phyloP scores from a whole-genome alignment of 2,329 filamentous ascomycete genomes.

The Magnaporthales sp. region DNA sequence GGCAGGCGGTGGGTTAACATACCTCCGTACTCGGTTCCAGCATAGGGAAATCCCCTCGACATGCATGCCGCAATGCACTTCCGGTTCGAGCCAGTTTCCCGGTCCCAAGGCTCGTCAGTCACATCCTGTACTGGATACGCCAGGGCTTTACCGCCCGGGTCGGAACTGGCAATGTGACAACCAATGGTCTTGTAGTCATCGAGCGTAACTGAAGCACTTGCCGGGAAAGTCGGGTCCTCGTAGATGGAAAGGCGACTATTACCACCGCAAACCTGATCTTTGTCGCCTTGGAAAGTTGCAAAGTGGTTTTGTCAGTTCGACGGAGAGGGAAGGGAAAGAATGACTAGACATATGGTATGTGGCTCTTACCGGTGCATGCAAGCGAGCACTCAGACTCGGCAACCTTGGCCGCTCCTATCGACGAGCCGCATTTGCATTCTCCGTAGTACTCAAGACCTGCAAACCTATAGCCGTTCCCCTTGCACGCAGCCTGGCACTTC shows the following conservation, averaged over 20 bases:
- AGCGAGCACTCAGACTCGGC: slow-evolving; percentile 47
- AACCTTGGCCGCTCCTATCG: slow-evolving; percentile 42
- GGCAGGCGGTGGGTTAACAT: too few relatives aligned
- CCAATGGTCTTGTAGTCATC: slow-evolving; percentile 50
- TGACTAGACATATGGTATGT: neutral
- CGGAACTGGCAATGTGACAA: slow-evolving; percentile 44
- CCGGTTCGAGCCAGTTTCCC: slow-evolving; percentile 29
- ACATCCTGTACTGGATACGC: slow-evolving; percentile 31
- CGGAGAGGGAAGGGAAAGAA: neutral
- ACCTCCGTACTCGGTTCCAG: slow-evolving; percentile 35
- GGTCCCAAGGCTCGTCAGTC: slow-evolving; percentile 11
- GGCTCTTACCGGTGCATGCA: slow-evolving; percentile 35
- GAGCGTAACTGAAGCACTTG: slow-evolving; percentile 34
- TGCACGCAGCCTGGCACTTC: slow-evolving; percentile 38
- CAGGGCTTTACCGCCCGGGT: slow-evolving; percentile 31
- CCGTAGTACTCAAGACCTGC: slow-evolving; percentile 43
- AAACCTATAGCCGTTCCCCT: slow-evolving; percentile 40
- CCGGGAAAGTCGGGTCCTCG: slow-evolving; percentile 38
- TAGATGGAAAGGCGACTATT: slow-evolving; percentile 37
- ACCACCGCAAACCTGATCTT: slow-evolving; percentile 36
- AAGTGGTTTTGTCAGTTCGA: neutral
- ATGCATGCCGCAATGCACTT: slow-evolving; percentile 33
- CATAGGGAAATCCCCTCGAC: slow-evolving; percentile 34
- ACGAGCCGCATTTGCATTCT: slow-evolving; percentile 43
- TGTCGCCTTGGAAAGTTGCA: slow-evolving; percentile 5